These are phyloP conservation scores for Arachis monticola DNA, from an alignment of 331 rosid genomes.

Conservation along the genomic window DNA sequence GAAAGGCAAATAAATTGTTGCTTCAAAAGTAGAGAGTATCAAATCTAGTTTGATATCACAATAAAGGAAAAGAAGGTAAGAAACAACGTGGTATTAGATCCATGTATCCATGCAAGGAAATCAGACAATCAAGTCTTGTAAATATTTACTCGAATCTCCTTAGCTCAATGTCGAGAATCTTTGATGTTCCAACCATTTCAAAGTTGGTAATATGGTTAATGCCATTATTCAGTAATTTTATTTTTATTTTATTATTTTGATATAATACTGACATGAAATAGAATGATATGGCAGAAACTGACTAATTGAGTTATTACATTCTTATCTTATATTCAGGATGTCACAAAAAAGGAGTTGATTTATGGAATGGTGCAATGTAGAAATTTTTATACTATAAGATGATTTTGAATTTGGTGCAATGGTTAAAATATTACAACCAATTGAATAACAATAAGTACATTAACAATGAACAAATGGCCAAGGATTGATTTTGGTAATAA, in stretches of 20 bases:
- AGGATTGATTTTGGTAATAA: too few species aligned
- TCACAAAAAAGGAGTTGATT: slow-evolving; percentile 12
- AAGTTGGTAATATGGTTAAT: background rate
- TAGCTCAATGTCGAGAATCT: slow-evolving; percentile 9
- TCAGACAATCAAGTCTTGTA: slow-evolving; percentile 25
- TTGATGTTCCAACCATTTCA: slow-evolving; percentile 30
- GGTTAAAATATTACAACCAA: slow-evolving; percentile 4
- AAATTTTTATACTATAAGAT: background rate
- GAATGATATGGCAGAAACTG: background rate
- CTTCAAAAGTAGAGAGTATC: slow-evolving; percentile 17
- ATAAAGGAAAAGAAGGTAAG: background rate
- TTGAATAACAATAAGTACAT: background rate
- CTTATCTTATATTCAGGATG: background rate
- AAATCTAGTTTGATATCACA: slow-evolving; percentile 4
- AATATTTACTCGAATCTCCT: slow-evolving; percentile 1
- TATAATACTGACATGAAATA: background rate
- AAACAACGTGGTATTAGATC: background rate
- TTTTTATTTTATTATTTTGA: too few species aligned
- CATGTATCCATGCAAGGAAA: slow-evolving; percentile 26
- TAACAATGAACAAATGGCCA: too few species aligned
- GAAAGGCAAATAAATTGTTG: slow-evolving; percentile 19
- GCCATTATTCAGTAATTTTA: background rate
- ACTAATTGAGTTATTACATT: background rate
- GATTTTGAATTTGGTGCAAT: background rate
- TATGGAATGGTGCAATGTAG: background rate